Conservation (phyloP, 306 rosid species). For the Cicer bijugum region DNA sequence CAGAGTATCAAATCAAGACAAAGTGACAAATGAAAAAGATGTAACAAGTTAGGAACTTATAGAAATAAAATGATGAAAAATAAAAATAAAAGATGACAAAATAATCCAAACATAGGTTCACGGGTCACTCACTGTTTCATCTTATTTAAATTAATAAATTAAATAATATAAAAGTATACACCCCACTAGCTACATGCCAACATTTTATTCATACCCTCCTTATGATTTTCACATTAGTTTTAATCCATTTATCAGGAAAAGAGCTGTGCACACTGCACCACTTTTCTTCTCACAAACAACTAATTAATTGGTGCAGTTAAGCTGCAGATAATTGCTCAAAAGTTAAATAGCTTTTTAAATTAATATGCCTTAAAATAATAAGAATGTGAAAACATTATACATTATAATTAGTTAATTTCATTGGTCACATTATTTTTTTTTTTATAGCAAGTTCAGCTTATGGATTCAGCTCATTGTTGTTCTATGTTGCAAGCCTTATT, state of each 20-base stretch:
- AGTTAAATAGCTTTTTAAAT: slow-evolving; percentile 46
- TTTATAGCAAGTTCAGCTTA: slow-evolving; percentile 23
- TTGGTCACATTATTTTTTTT: slow-evolving; percentile 24
- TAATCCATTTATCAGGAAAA: slow-evolving; percentile 37
- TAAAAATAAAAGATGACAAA: slow-evolving; percentile 63
- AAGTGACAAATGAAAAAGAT: slow-evolving; percentile 39
- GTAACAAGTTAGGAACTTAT: slow-evolving; percentile 41
- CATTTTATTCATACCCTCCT: slow-evolving; percentile 37
- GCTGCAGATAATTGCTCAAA: slow-evolving; percentile 39
- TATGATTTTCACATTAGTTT: slow-evolving; percentile 35
- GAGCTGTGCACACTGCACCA: slow-evolving; percentile 46
- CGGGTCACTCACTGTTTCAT: slow-evolving; percentile 62
- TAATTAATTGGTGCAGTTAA: slow-evolving; percentile 33
- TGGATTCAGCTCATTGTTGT: slow-evolving; percentile 44
- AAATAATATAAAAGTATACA: slow-evolving; percentile 15
- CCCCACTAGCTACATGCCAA: slow-evolving; percentile 49
- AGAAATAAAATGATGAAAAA: slow-evolving; percentile 17
- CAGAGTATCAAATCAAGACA: slow-evolving; percentile 34
- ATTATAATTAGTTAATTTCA: slow-evolving; percentile 35
- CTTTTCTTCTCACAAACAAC: slow-evolving; percentile 9
- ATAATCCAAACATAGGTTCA: slow-evolving; percentile 56
- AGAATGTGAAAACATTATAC: slow-evolving; percentile 10
- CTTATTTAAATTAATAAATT: slow-evolving; percentile 27
- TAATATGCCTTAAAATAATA: slow-evolving; percentile 30
- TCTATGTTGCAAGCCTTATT: slow-evolving; percentile 49